Base-by-base conservation (phyloP, 495 filamentous ascomycete species). In the Neurospora sp. region DNA sequence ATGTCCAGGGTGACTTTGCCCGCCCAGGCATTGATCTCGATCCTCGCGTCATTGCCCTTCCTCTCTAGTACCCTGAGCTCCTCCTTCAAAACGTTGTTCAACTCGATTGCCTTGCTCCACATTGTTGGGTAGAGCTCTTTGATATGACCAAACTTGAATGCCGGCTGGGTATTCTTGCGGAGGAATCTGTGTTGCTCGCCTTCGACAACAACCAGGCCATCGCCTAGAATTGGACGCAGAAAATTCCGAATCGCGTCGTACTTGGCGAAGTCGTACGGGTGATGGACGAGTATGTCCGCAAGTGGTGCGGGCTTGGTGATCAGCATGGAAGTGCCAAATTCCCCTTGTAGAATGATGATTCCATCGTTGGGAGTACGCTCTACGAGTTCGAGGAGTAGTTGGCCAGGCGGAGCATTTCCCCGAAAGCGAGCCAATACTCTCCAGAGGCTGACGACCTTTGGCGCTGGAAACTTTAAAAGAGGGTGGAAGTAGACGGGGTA, bases 51-150 rank as follows among this genome's bases (percentile, higher is more conserved):
- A 6, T 85, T 77, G 70, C 86, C 84, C 22, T 82, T 84, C 39
- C 81, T 74, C 6, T 75, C 72, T 72, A 11, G 76, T 39, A 3
- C 73, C 68, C 5, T 77, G 72, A 8, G 83, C 78, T 74, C 88
- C 41, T 79, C 72, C n/a, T 68, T 48, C 16, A 78, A 71, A 14
- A 7, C 61, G 5, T 68, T 20, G n/a, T 38, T 70, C 40, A 75
- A 39, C n/a, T 83, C 80, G 18, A 80, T 75, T 14, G 82, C 79
- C 80, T 95, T 96, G 40, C 76, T 70, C 93, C 93, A 97, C 82
- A 97, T 96, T 8, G 90, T 79, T 0, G 93, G 90, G 70, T 95
- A 94, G 1, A 97, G 85, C 70, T 95, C 88, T 77, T 94, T 95
- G 77, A 97, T 83, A 76, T 96, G 94, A n/a, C 92, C 86, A 77